A percentile compares a stretch with the other conserved stretches of the same genome.
phyloP scores from a whole-genome alignment of 495 filamentous ascomycete species.

The Podospora fimiseda region DNA sequence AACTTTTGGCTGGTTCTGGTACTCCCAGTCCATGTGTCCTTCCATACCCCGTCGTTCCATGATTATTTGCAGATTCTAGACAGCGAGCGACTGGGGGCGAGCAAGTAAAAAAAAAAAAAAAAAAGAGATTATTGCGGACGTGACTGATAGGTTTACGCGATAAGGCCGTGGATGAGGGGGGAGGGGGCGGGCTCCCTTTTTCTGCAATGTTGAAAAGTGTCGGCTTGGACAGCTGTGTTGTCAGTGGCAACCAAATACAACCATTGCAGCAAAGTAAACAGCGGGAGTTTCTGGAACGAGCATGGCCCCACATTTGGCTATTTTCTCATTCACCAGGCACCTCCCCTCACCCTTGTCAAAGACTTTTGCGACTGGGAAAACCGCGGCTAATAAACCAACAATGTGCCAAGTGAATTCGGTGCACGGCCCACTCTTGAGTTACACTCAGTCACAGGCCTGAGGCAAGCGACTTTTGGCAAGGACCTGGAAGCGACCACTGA shows the following conservation, averaged over 20 bases:
- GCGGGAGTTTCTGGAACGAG: conserved; percentile 7
- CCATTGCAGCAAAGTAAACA: conserved; percentile 22
- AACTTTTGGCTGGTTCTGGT: conserved; percentile 36
- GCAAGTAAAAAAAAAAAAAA: too few species aligned
- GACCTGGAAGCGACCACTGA: too few species aligned
- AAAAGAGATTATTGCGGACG: too few species aligned
- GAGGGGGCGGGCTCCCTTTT: not conserved
- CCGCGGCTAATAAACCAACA: too few species aligned
- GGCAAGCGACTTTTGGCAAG: too few species aligned
- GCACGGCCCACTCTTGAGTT: too few species aligned
- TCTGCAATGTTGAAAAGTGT: conserved; percentile 1
- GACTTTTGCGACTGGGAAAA: too few species aligned
- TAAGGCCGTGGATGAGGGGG: too few species aligned
- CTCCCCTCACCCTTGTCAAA: not conserved
- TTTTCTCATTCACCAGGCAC: not conserved
- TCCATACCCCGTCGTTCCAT: conserved; percentile 42
- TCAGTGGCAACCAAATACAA: conserved; percentile 22
- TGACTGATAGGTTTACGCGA: too few species aligned
- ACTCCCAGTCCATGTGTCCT: conserved; percentile 48
- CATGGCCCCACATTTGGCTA: conserved; percentile 7
- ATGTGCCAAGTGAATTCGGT: too few species aligned
- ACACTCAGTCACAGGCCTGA: too few species aligned
- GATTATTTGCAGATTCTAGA: not conserved
- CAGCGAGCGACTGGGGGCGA: not conserved
- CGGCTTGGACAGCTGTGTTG: conserved; percentile 15